These are phyloP conservation scores for Bretschneidera sinensis DNA, from an alignment of 345 rosid species.

Conservation along the genomic window DNA sequence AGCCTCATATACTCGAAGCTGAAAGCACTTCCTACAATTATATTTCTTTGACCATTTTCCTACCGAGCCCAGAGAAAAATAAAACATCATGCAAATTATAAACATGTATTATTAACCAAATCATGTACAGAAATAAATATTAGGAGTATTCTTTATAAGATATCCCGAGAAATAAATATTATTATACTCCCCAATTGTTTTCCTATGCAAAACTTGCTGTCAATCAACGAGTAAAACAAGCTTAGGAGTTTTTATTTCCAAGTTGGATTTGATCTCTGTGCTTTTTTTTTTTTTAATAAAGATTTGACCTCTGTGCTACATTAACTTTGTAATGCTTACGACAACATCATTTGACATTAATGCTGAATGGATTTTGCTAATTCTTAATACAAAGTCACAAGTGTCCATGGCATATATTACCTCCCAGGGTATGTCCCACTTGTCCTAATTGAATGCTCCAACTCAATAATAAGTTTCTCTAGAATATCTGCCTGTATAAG, in stretches of 20 bases:
- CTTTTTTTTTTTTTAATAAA: too few relatives aligned
- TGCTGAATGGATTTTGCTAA: not conserved
- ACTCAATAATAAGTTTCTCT: conserved; percentile 74
- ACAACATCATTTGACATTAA: conserved; percentile 5
- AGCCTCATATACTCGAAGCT: too few relatives aligned
- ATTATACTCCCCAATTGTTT: too few relatives aligned
- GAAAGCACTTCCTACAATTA: too few relatives aligned
- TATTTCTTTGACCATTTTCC: too few relatives aligned
- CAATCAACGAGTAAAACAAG: too few relatives aligned
- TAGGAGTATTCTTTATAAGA: too few relatives aligned
- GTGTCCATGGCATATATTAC: conserved; percentile 30
- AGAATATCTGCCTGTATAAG: conserved; percentile 73
- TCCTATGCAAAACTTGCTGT: too few relatives aligned
- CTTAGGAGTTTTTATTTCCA: not conserved
- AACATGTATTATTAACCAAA: not conserved
- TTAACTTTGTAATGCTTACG: not conserved
- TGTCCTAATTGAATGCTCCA: conserved; percentile 72
- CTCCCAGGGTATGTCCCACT: conserved; percentile 76
- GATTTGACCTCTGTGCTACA: too few relatives aligned
- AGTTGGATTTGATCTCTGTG: not conserved
- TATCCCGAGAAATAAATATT: too few relatives aligned
- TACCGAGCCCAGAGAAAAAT: too few relatives aligned
- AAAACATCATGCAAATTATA: not conserved
- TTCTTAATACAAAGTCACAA: conserved; percentile 6
- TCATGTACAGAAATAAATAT: not conserved